Percentiles rank a stretch among this genome's conserved stretches.
These are phyloP conservation scores for Leccinum imitatum DNA, from an alignment of 768 basidiomycete species.

Conservation along the genomic window DNA sequence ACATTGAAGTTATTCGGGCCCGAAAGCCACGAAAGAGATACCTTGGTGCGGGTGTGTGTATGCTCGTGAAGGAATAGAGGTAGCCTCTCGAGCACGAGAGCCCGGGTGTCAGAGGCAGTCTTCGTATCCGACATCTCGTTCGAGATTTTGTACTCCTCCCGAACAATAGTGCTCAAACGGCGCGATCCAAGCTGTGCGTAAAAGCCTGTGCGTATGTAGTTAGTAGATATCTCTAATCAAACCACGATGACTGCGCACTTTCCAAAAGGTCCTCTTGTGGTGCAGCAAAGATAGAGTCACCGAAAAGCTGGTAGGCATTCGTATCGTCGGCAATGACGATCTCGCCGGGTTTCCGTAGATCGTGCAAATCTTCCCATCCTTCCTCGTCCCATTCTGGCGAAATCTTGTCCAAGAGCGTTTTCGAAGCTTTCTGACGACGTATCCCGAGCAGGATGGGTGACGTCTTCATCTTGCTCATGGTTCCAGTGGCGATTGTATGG, in stretches of 20 bases:
- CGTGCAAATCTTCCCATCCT: conserved; percentile 70
- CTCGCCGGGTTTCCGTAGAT: conserved; percentile 65
- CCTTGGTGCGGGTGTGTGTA: conserved; percentile 57
- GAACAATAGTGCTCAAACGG: conserved; percentile 68
- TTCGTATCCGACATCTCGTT: conserved; percentile 50
- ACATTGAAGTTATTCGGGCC: conserved; percentile 66
- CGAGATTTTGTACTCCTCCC: conserved; percentile 70
- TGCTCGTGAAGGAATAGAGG: conserved; percentile 93
- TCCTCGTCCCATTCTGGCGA: conserved; percentile 53
- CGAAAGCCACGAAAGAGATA: conserved; percentile 68
- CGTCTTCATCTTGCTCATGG: conserved; percentile 61
- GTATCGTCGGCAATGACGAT: conserved; percentile 88
- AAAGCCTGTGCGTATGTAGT: conserved; percentile 48
- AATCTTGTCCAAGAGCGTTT: conserved; percentile 22
- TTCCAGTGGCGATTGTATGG: conserved; percentile 47
- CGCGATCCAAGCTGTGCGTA: conserved; percentile 76
- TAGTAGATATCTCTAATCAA: background rate
- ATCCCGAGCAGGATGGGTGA: conserved; percentile 73
- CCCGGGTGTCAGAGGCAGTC: conserved; percentile 50
- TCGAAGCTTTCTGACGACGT: conserved; percentile 49
- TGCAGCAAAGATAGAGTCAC: conserved; percentile 69
- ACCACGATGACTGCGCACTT: conserved; percentile 39
- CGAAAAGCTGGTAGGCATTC: conserved; percentile 76
- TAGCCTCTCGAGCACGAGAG: conserved; percentile 76
- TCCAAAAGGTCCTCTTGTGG: conserved; percentile 93